These are phyloP conservation scores for Phalaenopsis aphrodite DNA, from an alignment of 106 monocot genomes.

Conservation along the genomic window DNA sequence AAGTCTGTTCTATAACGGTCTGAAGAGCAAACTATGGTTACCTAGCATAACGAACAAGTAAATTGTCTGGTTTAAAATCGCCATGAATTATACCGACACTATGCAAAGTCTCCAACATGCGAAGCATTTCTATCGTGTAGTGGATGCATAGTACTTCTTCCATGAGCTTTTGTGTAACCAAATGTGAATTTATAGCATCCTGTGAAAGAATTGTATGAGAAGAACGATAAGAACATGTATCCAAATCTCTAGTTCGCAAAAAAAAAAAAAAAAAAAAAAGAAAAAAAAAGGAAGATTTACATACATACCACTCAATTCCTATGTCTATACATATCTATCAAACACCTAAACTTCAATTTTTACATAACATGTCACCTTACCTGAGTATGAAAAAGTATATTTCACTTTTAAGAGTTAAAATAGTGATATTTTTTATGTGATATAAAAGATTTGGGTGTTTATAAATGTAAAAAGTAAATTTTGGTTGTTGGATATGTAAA, in stretches of 20 bases:
- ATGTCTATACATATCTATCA: too few species aligned
- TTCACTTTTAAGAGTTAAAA: too few species aligned
- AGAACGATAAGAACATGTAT: neutral
- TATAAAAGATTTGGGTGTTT: too few species aligned
- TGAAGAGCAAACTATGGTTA: constrained; percentile 15
- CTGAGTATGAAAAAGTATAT: too few species aligned
- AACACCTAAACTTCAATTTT: too few species aligned
- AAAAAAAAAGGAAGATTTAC: too few species aligned
- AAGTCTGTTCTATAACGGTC: neutral
- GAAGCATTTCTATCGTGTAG: constrained; percentile 87
- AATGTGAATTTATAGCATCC: constrained; percentile 93
- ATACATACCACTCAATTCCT: too few species aligned
- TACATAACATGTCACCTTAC: too few species aligned
- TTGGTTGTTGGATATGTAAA: too few species aligned
- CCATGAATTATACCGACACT: constrained; percentile 82
- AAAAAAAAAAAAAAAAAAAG: neutral
- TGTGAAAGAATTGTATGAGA: constrained; percentile 16
- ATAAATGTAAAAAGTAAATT: too few species aligned
- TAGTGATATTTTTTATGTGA: too few species aligned
- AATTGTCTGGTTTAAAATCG: constrained; percentile 96
- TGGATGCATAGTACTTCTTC: constrained; percentile 88
- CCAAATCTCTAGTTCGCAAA: neutral
- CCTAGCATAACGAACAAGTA: constrained; percentile 82
- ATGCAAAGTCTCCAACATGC: constrained; percentile 77
- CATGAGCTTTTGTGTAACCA: constrained; percentile 58